These are phyloP conservation scores for Brettanomyces bruxellensis DNA, from an alignment of 805 yeast genomes.

Conservation along the genomic window DNA sequence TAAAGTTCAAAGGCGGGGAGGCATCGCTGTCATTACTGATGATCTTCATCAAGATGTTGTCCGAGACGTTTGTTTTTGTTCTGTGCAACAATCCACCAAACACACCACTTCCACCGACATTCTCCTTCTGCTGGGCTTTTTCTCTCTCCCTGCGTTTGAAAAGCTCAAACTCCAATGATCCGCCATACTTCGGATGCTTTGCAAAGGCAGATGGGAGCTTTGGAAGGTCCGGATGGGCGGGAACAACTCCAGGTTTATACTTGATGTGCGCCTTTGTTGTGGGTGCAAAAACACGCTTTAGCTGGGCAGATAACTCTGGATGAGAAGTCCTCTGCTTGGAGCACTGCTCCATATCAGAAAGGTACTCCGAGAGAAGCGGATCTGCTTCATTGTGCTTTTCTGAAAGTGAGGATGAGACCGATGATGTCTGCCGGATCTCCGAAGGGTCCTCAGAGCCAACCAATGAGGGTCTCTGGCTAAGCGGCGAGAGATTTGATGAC, in stretches of 20 bases:
- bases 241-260: conserved; percentile 35
- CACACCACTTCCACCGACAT: conserved; percentile 10
- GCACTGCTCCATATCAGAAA: conserved; percentile 23
- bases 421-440: not conserved
- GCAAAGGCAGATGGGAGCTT: conserved; percentile 41
- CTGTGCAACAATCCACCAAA: conserved; percentile 24
- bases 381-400: conserved; percentile 27
- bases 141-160: conserved; percentile 10
- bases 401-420: conserved; percentile 7
- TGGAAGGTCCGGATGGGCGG: conserved; percentile 40
- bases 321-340: not conserved
- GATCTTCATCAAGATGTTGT: conserved; percentile 9
- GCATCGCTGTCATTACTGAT: conserved; percentile 15
- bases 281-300: conserved; percentile 14
- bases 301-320: conserved; percentile 6
- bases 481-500: not conserved
- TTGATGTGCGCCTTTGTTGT: conserved; percentile 17
- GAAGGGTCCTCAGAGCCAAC: no score
- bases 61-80: conserved; percentile 15
- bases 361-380: conserved; percentile 37
- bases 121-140: conserved; percentile 11
- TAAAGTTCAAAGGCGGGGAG: conserved; percentile 12
- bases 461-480: not conserved
- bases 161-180: conserved; percentile 17
- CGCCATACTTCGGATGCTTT: conserved; percentile 19